Conservation (phyloP, 768 basidiomycete genomes). For the Podaxis mareebaensis region DNA sequence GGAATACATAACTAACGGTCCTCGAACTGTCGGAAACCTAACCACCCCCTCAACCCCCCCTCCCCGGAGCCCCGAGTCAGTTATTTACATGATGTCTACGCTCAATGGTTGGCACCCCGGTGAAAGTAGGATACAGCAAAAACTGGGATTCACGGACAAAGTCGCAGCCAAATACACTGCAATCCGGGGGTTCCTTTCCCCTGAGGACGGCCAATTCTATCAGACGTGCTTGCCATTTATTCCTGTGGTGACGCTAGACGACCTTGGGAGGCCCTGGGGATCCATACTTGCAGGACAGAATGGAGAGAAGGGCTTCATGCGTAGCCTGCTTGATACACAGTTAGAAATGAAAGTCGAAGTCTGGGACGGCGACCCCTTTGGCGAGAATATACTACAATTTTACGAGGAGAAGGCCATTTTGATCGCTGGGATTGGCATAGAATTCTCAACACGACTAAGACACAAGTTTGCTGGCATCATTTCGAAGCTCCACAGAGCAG, state of each 20-base stretch:
- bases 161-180: slow-evolving; percentile 28
- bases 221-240: slow-evolving; percentile 51
- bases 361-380: slow-evolving; percentile 60
- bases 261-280: slow-evolving; percentile 54
- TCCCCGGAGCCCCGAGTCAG: no score
- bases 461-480: slow-evolving; percentile 63
- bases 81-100: slow-evolving; percentile 21
- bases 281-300: slow-evolving; percentile 49
- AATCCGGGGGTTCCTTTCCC: slow-evolving; percentile 48
- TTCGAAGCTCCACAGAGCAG: slow-evolving; percentile 30
- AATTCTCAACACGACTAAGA: slow-evolving; percentile 54
- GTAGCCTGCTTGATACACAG: slow-evolving; percentile 33
- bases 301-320: slow-evolving; percentile 49
- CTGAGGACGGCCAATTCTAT: slow-evolving; percentile 51
- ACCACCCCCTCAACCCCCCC: no score
- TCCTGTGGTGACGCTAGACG: slow-evolving; percentile 56
- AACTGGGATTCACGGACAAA: slow-evolving; percentile 41
- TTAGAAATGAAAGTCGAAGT: slow-evolving; percentile 41
- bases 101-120: slow-evolving; percentile 53
- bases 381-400: slow-evolving; percentile 31
- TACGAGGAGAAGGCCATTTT: slow-evolving; percentile 29
- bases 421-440: slow-evolving; percentile 60
- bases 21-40: no score
- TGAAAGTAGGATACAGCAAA: slow-evolving; percentile 49
- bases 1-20: no score